Base-by-base conservation (phyloP, 352 stramenopile genomes). In the Stramenopiles sp. region DNA sequence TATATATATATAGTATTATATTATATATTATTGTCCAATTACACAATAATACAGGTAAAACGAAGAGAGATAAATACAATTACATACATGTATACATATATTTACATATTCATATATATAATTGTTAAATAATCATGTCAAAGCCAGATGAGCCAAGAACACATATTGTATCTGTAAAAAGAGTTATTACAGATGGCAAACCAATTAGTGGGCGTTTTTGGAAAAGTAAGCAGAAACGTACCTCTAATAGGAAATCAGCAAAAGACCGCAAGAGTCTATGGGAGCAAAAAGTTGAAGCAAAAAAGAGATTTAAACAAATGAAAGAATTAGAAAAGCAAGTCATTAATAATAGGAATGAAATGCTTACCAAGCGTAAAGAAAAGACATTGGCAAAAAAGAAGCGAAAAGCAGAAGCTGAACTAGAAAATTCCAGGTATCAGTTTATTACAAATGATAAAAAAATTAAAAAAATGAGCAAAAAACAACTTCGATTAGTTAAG, bases 381-480 rank as follows among this genome's bases (percentile, higher is more conserved):
- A 76, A 76, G 65, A 33, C 65, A 13, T 20, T 76, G 30, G 65
- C 65, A 1, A 76, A 76, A 33, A 31, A 33, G 13, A 76, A 76
- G 13, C 4, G 65, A 76, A 76, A 76, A 76, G 65, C 65, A 76
- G 65, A 76, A 33, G 65, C 65, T 13, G 65, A 76, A 20, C 31
- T 76, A 1, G 31, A 76, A 33, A 76, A 76, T 13, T 76, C 65
- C 4, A 76, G 31, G 13, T 76, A 33, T 31, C 65, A 76, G 13
- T 31, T 76, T 33, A 33, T 76, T 13, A 76, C 65, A 7, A 76
- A 76, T 20, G 65, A 76, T 20, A 76, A 76, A 20, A 76, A 76
- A 33, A 76, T 76, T 33, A 76, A 76, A 33, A 76, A 76, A 33
- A 76, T 76, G 65, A 76, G 65, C 65, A 76, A 76, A 33, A 76